Evolutionary conservation across 2,329 filamentous ascomycete genomes (phyloP).

Genomic region (Westerdykella sp.): DNA sequence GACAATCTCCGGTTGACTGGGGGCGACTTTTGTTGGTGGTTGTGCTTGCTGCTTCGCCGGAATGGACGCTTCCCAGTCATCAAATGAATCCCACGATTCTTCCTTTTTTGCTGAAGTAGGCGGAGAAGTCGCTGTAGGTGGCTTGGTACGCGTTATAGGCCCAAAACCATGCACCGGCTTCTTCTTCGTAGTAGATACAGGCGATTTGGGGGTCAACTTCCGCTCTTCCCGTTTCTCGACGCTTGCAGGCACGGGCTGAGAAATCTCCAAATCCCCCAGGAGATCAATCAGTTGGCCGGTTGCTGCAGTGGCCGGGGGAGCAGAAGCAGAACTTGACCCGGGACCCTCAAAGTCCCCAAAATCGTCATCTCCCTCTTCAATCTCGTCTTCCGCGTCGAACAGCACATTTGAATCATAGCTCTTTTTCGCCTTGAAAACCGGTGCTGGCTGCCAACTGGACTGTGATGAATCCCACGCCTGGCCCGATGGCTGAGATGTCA

Average conservation of each 20-base stretch:
- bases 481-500: constrained; percentile 5
- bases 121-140: neutral
- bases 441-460: constrained; percentile 20
- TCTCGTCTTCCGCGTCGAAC: constrained; percentile 37
- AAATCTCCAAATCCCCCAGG: constrained; percentile 21
- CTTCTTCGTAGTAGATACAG: constrained; percentile 6
- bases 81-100: constrained; percentile 45
- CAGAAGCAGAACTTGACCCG: constrained; percentile 3
- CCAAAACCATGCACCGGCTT: constrained; percentile 12
- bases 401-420: constrained; percentile 34
- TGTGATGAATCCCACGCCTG: constrained; percentile 9
- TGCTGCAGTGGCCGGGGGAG: constrained; percentile 4
- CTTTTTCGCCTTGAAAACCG: constrained; percentile 27
- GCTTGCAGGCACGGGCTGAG: constrained; percentile 11
- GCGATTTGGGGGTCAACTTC: neutral
- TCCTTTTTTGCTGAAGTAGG: constrained; percentile 11
- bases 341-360: constrained; percentile 34
- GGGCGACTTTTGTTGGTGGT: constrained; percentile 1
- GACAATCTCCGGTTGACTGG: constrained; percentile 4
- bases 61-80: constrained; percentile 37
- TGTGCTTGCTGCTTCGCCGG: constrained; percentile 8
- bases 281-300: constrained; percentile 20
- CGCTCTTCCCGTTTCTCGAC: neutral
- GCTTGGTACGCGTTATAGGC: constrained; percentile 2
- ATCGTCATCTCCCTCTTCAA: constrained; percentile 28